A percentile compares a stretch with the other conserved stretches of the same genome.
These are phyloP conservation scores for Clarkia xantiana DNA, from an alignment of 345 rosid genomes.

Conservation along the genomic window DNA sequence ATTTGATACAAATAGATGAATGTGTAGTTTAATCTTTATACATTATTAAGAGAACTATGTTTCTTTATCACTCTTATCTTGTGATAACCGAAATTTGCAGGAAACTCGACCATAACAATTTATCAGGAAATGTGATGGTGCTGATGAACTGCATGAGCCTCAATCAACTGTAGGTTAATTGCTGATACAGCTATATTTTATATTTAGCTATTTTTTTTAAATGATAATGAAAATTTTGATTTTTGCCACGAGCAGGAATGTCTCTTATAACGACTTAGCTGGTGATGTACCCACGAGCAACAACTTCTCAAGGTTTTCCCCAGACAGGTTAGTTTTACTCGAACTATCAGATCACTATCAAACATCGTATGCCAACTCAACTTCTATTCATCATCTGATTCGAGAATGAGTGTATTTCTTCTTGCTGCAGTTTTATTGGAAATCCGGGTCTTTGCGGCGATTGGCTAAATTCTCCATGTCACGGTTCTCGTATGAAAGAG, in stretches of 20 bases:
- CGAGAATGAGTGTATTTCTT: neutral
- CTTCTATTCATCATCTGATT: no score
- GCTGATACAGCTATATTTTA: neutral
- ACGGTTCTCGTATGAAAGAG: constrained; percentile 34
- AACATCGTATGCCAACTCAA: no score
- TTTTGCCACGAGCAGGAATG: constrained; percentile 43
- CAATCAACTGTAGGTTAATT: constrained; percentile 39
- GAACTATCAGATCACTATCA: no score
- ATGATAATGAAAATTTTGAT: neutral
- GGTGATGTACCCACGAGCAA: constrained; percentile 67
- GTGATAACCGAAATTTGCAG: constrained; percentile 23
- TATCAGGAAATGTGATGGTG: constrained; percentile 62
- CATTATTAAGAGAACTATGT: no score
- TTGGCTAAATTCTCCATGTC: constrained; percentile 63
- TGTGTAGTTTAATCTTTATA: no score
- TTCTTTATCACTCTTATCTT: no score
- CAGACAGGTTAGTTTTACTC: constrained; percentile 60
- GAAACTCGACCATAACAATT: constrained; percentile 65
- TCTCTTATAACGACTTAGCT: constrained; percentile 63
- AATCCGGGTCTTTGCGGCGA: constrained; percentile 70
- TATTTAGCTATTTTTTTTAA: neutral
- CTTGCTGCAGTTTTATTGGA: constrained; percentile 62
- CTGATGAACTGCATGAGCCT: constrained; percentile 67
- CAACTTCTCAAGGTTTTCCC: constrained; percentile 65
- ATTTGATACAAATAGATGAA: no score